phyloP scores from a whole-genome alignment of 2,329 filamentous ascomycete genomes.

The Trichoderma arundinaceum region DNA sequence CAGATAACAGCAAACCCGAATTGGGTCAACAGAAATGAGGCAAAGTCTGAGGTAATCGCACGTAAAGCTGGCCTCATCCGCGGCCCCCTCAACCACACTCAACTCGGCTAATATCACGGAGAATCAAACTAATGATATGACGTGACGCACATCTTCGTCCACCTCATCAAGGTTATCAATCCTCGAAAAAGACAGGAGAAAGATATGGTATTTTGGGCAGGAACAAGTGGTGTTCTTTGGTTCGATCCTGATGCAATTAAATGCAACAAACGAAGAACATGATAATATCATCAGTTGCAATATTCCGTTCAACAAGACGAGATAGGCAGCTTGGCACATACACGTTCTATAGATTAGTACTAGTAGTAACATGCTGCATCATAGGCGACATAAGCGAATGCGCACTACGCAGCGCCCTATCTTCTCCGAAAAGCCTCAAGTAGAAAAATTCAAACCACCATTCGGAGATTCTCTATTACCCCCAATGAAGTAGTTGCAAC shows the following conservation, averaged over 20 bases:
- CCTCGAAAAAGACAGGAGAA: background rate
- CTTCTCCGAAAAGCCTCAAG: background rate
- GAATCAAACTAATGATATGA: slow-evolving; percentile 20
- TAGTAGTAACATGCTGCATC: background rate
- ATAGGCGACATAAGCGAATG: background rate
- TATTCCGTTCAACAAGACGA: too few relatives aligned
- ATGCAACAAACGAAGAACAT: too few relatives aligned
- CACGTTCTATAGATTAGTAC: too few relatives aligned
- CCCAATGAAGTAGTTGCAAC: background rate
- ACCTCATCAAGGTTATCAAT: background rate
- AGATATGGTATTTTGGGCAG: background rate
- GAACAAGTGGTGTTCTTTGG: background rate
- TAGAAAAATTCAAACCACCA: background rate
- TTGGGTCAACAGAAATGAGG: background rate
- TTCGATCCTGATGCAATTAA: too few relatives aligned
- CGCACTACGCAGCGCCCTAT: background rate
- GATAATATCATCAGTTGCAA: too few relatives aligned
- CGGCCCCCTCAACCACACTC: background rate
- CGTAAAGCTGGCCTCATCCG: background rate
- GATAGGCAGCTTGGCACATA: too few relatives aligned
- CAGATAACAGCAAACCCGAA: too few relatives aligned
- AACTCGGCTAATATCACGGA: background rate
- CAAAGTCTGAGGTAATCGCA: background rate
- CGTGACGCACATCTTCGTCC: slow-evolving; percentile 11
- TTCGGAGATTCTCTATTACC: background rate